Evolutionary conservation across 1,284 basidiomycete genomes (phyloP), one percentile per base, ranked within the genome.

Genomic region (Quambalaria eucalypti): DNA sequence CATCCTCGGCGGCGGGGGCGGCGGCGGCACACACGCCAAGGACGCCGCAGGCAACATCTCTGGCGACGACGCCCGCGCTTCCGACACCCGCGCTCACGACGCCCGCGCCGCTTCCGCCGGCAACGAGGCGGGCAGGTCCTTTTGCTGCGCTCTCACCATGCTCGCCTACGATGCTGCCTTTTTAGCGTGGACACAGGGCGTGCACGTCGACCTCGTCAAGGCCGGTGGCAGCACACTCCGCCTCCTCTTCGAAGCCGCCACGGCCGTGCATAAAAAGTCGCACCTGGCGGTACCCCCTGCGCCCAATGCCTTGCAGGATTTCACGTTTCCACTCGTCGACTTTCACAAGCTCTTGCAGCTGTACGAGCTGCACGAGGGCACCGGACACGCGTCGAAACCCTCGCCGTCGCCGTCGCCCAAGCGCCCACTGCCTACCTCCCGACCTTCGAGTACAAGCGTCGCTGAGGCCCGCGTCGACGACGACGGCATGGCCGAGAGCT

Each of bases 131-230:
- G n/a, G n/a, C n/a, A 54, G 56, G 40, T 60, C 61, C 16, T 69
- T 68, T 40, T 52, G 60, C 28, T 54, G 61, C 29, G 65, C 62
- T 16, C 56, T 69, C 14, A 58, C 61, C 40, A 69, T 68, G 65
- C 57, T 69, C 5, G 57, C 54, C 40, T 69, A 69, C 54, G 51
- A 68, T 30, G 59, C 57, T 1, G 68, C 64, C 46, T 69, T 66
- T 33, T 55, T 69, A 8, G 65, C 68, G 1, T 50, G 57, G 7
- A 61, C 55, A 52, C 61, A 69, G 28, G 65, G 65, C 30, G 48
- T 64, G 10, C 44, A 57, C 48, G 54, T 68, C 16, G 68, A 68
- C 26, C 51, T 69, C n/a, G 60, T 65, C n/a, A 47, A 56, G 5
- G 65, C 67, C 2, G 67, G 63, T 33, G 61, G 60, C 16, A 69